Percentiles rank a stretch among this genome's conserved stretches.
Conservation (phyloP, 768 basidiomycete genomes). For the Phanerochaete sordida region DNA sequence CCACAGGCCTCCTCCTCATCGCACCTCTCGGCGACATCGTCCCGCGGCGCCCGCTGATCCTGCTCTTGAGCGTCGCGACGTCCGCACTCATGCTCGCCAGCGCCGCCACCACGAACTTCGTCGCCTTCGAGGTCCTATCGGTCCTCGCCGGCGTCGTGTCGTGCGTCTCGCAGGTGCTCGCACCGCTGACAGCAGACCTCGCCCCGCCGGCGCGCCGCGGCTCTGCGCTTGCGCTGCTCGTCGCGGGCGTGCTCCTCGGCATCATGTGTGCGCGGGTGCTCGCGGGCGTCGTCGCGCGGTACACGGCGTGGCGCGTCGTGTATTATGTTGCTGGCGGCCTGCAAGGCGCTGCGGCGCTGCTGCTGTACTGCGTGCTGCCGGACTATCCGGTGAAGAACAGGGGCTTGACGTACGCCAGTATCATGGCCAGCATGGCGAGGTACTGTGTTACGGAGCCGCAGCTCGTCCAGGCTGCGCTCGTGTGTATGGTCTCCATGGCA, state of each 20-base stretch:
- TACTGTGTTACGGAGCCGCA: constrained; percentile 72
- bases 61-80: constrained; percentile 49
- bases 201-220: constrained; percentile 69
- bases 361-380: constrained; percentile 62
- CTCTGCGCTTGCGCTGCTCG: constrained; percentile 67
- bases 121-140: constrained; percentile 58
- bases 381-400: constrained; percentile 77
- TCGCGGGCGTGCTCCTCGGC: constrained; percentile 62
- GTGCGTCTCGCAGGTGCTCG: constrained; percentile 67
- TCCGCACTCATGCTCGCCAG: constrained; percentile 65
- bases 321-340: constrained; percentile 73
- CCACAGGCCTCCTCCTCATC: constrained; percentile 44
- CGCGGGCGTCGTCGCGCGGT: constrained; percentile 69
- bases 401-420: constrained; percentile 57
- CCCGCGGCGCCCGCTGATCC: constrained; percentile 64
- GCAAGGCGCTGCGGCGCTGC: constrained; percentile 51
- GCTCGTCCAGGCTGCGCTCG: constrained; percentile 60
- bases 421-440: constrained; percentile 71
- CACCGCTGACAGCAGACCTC: constrained; percentile 75
- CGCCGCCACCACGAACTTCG: constrained; percentile 51
- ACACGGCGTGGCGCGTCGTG: constrained; percentile 61
- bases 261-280: constrained; percentile 69
- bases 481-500: constrained; percentile 55
- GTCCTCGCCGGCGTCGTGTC: constrained; percentile 68
- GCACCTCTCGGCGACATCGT: constrained; percentile 81